Conservation (phyloP, 805 yeast species). For the Yamadazyma ubonensis region DNA sequence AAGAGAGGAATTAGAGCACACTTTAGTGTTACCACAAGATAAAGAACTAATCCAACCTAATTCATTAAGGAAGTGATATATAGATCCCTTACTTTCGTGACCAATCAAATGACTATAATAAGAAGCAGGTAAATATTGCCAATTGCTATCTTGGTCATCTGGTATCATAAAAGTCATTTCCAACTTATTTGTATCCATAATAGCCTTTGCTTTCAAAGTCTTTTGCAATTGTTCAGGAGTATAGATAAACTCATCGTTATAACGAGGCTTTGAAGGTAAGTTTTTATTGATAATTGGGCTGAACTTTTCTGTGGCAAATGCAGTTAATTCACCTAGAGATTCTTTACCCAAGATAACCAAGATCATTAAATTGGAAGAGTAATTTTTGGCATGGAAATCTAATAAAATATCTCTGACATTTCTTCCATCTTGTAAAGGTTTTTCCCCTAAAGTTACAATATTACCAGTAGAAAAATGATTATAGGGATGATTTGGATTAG, state of each 20-base stretch:
- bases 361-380: slow-evolving; percentile 88
- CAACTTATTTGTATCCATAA: slow-evolving; percentile 71
- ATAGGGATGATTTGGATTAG: slow-evolving; percentile 78
- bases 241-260: slow-evolving; percentile 46
- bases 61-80: slow-evolving; percentile 66
- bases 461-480: slow-evolving; percentile 92
- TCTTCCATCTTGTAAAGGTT: slow-evolving; percentile 57
- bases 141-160: slow-evolving; percentile 57
- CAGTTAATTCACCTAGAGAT: slow-evolving; percentile 64
- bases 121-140: slow-evolving; percentile 68
- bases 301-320: slow-evolving; percentile 69
- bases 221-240: slow-evolving; percentile 49
- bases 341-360: slow-evolving; percentile 84
- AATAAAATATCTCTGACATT: slow-evolving; percentile 82
- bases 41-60: slow-evolving; percentile 77
- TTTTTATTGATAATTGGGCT: slow-evolving; percentile 56
- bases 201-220: slow-evolving; percentile 69
- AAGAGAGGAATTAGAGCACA: slow-evolving; percentile 64
- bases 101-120: slow-evolving; percentile 83
- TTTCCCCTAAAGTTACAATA: slow-evolving; percentile 63
- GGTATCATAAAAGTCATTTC: slow-evolving; percentile 74
- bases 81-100: slow-evolving; percentile 88
- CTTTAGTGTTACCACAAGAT: slow-evolving; percentile 67
- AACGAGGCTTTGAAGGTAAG: slow-evolving; percentile 41
- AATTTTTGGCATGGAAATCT: slow-evolving; percentile 66